These are phyloP conservation scores for Phylloporus scabripes DNA, from an alignment of 768 basidiomycete species.

Conservation along the genomic window DNA sequence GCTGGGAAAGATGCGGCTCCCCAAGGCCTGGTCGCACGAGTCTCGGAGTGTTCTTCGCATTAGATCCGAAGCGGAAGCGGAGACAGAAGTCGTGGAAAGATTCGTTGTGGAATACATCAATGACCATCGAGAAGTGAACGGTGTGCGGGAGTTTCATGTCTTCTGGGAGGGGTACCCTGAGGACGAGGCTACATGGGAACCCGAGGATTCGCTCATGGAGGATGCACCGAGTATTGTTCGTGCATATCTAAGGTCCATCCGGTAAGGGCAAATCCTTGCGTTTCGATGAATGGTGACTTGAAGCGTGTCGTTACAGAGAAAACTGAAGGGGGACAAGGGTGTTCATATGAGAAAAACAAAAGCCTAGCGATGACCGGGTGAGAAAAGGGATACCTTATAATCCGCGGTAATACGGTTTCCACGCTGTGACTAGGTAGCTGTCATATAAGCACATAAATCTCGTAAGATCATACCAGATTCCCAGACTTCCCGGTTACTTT, in stretches of 20 bases:
- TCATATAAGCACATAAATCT: neutral
- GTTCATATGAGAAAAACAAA: neutral
- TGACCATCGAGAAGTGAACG: constrained; percentile 33
- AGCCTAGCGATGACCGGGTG: neutral
- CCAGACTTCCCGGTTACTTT: neutral
- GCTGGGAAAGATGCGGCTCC: constrained; percentile 32
- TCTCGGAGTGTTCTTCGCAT: constrained; percentile 40
- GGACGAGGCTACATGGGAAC: constrained; percentile 56
- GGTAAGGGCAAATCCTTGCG: constrained; percentile 2
- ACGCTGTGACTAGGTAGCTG: constrained; percentile 5
- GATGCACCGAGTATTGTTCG: constrained; percentile 45
- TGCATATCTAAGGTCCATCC: constrained; percentile 32
- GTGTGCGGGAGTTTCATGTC: constrained; percentile 42
- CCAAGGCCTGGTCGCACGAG: constrained; percentile 53
- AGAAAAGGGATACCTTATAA: constrained; percentile 14
- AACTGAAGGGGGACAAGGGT: neutral
- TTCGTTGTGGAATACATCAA: constrained; percentile 37
- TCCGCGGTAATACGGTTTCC: constrained; percentile 4
- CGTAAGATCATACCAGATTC: neutral
- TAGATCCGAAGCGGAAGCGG: constrained; percentile 31
- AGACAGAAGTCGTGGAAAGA: constrained; percentile 35
- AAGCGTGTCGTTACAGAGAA: constrained; percentile 3
- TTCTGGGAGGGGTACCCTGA: constrained; percentile 52
- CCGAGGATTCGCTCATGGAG: constrained; percentile 37
- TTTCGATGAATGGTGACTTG: neutral